A percentile compares a stretch with the other conserved stretches of the same genome.
Evolutionary conservation across 805 yeast genomes (phyloP).

Genomic region (Ogataea haglerorum): DNA sequence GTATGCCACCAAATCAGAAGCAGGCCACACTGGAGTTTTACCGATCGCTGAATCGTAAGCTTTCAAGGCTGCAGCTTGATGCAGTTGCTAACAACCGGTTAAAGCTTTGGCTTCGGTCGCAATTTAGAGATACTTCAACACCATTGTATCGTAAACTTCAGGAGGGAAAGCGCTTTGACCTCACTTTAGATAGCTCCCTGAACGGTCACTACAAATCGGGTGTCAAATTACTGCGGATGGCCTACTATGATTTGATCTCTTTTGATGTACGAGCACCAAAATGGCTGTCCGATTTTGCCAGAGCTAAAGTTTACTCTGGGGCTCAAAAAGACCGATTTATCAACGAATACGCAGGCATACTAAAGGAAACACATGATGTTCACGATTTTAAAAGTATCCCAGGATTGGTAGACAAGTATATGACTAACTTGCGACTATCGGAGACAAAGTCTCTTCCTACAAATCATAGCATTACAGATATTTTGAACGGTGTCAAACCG

Average conservation of each 20-base stretch:
- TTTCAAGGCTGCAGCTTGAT: constrained; percentile 11
- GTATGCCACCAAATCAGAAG: neutral
- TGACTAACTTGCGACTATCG: constrained; percentile 4
- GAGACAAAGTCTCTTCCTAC: constrained; percentile 6
- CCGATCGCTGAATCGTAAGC: constrained; percentile 8
- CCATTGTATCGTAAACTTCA: constrained; percentile 1
- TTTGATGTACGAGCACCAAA: constrained; percentile 10
- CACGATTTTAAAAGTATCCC: constrained; percentile 1
- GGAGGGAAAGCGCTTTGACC: constrained; percentile 2
- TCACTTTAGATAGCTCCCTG: constrained; percentile 1
- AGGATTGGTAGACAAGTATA: constrained; percentile 7
- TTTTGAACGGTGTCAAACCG: constrained; percentile 5
- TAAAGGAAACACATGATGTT: constrained; percentile 8
- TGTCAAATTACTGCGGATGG: constrained; percentile 6
- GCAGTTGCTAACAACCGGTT: constrained; percentile 6
- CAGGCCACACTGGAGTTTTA: constrained; percentile 4
- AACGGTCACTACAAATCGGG: constrained; percentile 11
- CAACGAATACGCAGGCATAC: constrained; percentile 5
- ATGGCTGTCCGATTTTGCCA: constrained; percentile 17
- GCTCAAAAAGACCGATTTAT: constrained; percentile 9
- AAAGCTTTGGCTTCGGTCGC: neutral
- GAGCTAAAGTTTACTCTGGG: constrained; percentile 2
- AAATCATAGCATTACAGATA: constrained; percentile 7
- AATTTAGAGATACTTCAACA: neutral
- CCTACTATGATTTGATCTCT: constrained; percentile 9